Percentiles rank a stretch among this genome's conserved stretches.
Evolutionary conservation across 2,329 filamentous ascomycete genomes (phyloP).

Genomic region (Fusarium tuaranense): DNA sequence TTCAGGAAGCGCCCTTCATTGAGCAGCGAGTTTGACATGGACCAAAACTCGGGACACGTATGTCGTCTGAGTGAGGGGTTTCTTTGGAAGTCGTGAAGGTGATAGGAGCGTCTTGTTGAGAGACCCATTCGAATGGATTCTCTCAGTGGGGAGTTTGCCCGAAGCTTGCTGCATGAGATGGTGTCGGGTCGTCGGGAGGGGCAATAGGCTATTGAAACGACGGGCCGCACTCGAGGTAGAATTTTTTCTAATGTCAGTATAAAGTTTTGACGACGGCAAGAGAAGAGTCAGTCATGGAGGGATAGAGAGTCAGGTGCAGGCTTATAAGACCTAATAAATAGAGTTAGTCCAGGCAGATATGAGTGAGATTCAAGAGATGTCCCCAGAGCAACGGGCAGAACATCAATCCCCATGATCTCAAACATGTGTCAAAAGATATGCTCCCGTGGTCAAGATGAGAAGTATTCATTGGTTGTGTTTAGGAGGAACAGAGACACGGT

Average conservation of each 20-base stretch:
- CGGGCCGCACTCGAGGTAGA: not conserved
- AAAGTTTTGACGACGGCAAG: not conserved
- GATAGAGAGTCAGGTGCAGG: not conserved
- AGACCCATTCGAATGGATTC: not conserved
- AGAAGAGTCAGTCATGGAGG: not conserved
- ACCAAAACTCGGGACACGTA: not conserved
- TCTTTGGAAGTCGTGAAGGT: not conserved
- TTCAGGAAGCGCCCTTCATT: not conserved
- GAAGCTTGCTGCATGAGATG: not conserved
- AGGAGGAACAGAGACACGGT: not conserved
- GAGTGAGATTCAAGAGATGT: not conserved
- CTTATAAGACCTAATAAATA: not conserved
- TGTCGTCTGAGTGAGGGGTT: not conserved
- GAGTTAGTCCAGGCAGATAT: not conserved
- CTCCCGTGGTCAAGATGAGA: constrained; percentile 26
- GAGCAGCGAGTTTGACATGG: not conserved
- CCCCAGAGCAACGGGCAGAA: constrained; percentile 13
- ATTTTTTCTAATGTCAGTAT: not conserved
- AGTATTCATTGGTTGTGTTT: constrained; percentile 25
- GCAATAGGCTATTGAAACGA: constrained; percentile 33
- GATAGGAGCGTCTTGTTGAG: not conserved
- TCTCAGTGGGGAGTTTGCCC: not conserved
- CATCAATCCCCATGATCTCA: constrained; percentile 28
- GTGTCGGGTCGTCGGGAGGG: constrained; percentile 8
- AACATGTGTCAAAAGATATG: constrained; percentile 18